phyloP scores from a whole-genome alignment of 2,329 filamentous ascomycete genomes.

The Colletotrichum simmondsii region DNA sequence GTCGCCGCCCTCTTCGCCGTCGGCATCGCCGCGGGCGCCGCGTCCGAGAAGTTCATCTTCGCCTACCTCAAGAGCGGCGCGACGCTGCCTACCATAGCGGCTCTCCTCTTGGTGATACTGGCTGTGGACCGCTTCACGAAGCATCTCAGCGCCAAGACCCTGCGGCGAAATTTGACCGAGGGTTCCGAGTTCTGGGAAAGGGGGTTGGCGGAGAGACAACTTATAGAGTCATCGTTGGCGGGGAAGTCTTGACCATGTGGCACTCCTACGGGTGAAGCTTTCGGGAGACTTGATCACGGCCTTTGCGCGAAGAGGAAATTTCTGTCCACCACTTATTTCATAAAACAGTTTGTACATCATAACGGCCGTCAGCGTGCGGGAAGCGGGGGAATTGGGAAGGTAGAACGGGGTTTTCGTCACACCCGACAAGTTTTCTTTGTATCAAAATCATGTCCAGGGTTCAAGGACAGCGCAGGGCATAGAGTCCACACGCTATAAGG shows the following conservation, averaged over 20 bases:
- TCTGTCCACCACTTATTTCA: not conserved
- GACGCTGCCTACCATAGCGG: constrained; percentile 23
- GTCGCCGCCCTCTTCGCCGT: constrained; percentile 11
- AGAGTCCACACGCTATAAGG: not conserved
- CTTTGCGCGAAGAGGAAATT: not conserved
- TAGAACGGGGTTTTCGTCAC: not conserved
- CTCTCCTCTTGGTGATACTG: constrained; percentile 15
- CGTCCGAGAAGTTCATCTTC: constrained; percentile 19
- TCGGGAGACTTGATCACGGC: too few species aligned
- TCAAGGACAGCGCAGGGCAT: not conserved
- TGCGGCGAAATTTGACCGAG: constrained; percentile 26
- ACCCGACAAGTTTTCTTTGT: not conserved
- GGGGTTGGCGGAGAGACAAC: not conserved
- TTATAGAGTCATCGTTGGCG: not conserved
- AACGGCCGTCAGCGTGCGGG: not conserved
- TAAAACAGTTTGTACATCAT: not conserved
- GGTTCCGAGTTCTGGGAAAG: constrained; percentile 13
- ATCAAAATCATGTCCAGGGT: not conserved
- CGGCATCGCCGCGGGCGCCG: constrained; percentile 19
- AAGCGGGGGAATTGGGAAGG: too few species aligned
- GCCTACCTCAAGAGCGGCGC: constrained; percentile 20
- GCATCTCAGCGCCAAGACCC: constrained; percentile 23
- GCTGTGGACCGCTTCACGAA: constrained; percentile 27
- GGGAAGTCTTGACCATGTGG: not conserved
- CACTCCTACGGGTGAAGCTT: not conserved